Conservation (phyloP, 805 yeast species). For the Candida glaebosa region DNA sequence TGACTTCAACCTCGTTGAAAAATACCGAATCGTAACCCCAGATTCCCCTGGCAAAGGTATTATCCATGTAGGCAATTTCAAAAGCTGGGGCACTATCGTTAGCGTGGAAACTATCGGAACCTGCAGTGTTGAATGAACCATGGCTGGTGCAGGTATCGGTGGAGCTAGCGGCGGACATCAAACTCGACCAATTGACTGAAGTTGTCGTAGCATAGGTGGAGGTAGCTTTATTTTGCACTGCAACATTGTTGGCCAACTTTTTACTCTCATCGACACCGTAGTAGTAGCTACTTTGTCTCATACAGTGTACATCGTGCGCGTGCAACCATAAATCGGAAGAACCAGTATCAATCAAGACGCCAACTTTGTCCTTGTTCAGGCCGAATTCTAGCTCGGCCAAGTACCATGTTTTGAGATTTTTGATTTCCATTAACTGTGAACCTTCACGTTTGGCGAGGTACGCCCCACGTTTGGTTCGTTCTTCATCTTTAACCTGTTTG, state of each 20-base stretch:
- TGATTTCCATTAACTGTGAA: conserved; percentile 14
- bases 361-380: conserved; percentile 21
- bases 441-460: conserved; percentile 17
- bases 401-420: conserved; percentile 28
- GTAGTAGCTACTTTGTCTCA: background rate
- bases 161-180: conserved; percentile 2
- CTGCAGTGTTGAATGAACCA: conserved; percentile 12
- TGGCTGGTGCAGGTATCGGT: conserved; percentile 41
- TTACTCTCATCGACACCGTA: background rate
- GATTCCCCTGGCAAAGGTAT: conserved; percentile 45
- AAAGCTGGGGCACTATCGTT: background rate
- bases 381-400: conserved; percentile 27
- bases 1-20: conserved; percentile 8
- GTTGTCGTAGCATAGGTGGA: background rate
- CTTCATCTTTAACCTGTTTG: background rate
- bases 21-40: conserved; percentile 35
- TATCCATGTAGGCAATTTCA: conserved; percentile 40
- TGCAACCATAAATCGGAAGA: conserved; percentile 41
- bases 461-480: background rate
- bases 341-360: conserved; percentile 39
- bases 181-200: background rate
- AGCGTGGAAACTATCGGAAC: background rate
- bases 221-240: background rate
- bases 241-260: background rate
- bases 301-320: background rate